These are phyloP conservation scores for Microbotryomycetes sp. DNA, from an alignment of 1,284 basidiomycete species.

Conservation along the genomic window DNA sequence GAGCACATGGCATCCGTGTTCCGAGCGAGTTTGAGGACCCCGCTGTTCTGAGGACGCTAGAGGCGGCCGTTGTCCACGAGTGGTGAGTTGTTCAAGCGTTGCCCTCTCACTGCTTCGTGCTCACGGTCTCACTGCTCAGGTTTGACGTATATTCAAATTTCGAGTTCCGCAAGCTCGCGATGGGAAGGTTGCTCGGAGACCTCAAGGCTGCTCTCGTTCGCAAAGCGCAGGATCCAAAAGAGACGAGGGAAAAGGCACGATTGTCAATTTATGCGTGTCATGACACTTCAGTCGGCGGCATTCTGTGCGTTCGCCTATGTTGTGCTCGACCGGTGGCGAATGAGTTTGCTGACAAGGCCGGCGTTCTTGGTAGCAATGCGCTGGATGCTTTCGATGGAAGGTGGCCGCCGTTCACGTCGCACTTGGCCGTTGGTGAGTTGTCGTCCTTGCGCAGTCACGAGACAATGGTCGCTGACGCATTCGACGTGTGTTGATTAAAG, in stretches of 20 bases:
- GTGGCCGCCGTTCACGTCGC: conserved; percentile 32
- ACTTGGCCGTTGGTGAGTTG: conserved; percentile 15
- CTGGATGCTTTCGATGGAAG: conserved; percentile 28
- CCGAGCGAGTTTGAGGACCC: conserved; percentile 25
- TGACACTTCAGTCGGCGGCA: conserved; percentile 32
- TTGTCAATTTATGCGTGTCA: conserved; percentile 31
- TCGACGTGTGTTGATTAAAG: too few relatives aligned
- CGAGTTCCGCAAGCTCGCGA: conserved; percentile 29
- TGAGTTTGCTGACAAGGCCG: not conserved
- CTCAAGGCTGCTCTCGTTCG: conserved; percentile 9
- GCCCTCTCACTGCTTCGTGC: not conserved
- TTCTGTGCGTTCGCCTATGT: conserved; percentile 7
- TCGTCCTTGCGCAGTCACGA: too few relatives aligned
- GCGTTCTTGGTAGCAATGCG: conserved; percentile 8
- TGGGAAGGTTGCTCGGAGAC: conserved; percentile 32
- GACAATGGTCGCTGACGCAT: too few relatives aligned
- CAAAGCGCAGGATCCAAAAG: conserved; percentile 8
- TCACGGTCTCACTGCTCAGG: conserved; percentile 3
- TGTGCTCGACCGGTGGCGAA: not conserved
- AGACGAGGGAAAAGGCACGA: conserved; percentile 3
- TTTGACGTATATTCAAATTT: conserved; percentile 22
- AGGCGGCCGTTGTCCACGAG: conserved; percentile 25
- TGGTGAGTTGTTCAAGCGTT: conserved; percentile 8
- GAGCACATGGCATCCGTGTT: conserved; percentile 27
- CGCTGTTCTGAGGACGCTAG: conserved; percentile 19